Evolutionary conservation across 2,329 filamentous ascomycete genomes (phyloP), one percentile per base, ranked within the genome.

Genomic region (Neonectria neomacrospora): DNA sequence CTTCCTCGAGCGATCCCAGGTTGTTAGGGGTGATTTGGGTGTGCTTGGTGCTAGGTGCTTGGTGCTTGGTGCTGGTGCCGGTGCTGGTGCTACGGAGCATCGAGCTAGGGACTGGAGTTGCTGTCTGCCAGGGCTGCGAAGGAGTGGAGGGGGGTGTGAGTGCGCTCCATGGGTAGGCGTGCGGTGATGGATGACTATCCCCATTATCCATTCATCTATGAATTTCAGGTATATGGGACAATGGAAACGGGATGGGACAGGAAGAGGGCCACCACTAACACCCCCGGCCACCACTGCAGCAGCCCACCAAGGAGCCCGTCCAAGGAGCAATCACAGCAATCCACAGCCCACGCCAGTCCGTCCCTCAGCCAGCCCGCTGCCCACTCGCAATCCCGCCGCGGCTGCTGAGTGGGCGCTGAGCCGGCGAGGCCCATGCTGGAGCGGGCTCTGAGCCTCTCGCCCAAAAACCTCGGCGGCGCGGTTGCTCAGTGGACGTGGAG

Each of bases 11-110:
- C 71, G 69, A 71, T 73, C 69, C 69, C 65, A 73, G 68, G 72
- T 74, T 74, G 72, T 74, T 76, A 76, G 74, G 75, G 75, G 75
- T 75, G 75, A 77, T 75, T 75, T 72, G 68, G 64, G 60, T 66
- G 66, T 63, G 64, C 66, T 55, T 58, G 57, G 30, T 32, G 30
- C 30, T 5, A 2, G 42, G 42, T 45, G 42, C 42, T 45, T 30
- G 23, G 45, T 23, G 45, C 26, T 18, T 18, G 26, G 44, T 47
- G 44, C 44, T 47, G 41, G 63, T 57, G 61, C 56, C 63, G 55
- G 60, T 54, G 48, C 52, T 26, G 32, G 32, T 57, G 54, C 53
- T 61, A 58, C 54, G 47, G 50, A 39, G 37, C 37, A 48, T 32
- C 26, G 18, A 56, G 50, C 42, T 63, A 57, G 45, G 34, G 48